Conservation (phyloP, 129 eudicot genomes). For the Apium graveolens region DNA sequence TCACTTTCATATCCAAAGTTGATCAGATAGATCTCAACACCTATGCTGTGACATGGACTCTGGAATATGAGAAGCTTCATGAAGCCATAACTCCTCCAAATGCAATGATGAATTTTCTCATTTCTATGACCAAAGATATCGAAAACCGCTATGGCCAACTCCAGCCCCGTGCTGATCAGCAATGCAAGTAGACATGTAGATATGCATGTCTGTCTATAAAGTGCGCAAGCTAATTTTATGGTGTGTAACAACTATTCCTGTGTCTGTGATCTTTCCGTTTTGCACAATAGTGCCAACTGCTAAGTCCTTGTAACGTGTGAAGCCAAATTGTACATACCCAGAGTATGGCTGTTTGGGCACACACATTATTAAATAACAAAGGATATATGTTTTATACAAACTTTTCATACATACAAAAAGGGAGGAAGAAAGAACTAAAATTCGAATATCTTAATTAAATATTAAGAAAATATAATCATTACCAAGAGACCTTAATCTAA, state of each 20-base stretch:
- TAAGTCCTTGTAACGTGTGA: neutral
- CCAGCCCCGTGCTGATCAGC: neutral
- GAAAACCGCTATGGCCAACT: neutral
- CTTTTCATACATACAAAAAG: no score
- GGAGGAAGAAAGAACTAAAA: no score
- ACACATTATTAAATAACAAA: neutral
- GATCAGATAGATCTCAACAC: constrained; percentile 3
- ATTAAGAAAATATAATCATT: no score
- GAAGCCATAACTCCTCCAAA: neutral
- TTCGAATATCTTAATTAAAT: no score
- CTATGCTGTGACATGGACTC: constrained; percentile 18
- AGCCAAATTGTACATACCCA: no score
- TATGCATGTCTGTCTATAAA: no score
- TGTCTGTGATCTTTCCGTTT: neutral
- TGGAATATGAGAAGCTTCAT: neutral
- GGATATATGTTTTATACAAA: neutral
- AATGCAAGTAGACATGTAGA: neutral
- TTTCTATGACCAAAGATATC: neutral
- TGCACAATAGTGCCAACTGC: neutral
- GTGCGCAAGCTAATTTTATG: neutral
- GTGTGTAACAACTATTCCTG: neutral
- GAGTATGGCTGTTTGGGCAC: no score
- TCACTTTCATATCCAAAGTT: neutral
- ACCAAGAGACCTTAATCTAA: no score
- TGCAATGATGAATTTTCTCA: neutral